Conservation (phyloP, 768 basidiomycete species). For the Mycena latifolia region DNA sequence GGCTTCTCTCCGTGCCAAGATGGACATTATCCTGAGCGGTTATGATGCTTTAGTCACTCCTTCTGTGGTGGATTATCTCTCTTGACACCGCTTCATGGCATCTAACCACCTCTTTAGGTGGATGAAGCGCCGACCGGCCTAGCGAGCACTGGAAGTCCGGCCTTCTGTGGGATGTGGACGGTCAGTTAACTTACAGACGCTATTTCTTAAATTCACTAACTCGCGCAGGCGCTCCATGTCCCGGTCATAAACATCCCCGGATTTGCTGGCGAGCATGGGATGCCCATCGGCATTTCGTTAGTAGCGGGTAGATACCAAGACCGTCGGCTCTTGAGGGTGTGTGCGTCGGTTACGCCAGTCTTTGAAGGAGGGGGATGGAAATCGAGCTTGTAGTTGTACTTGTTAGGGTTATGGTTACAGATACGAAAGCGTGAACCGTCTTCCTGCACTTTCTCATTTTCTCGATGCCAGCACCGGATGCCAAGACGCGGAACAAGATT, state of each 20-base stretch:
- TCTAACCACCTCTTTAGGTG: neutral
- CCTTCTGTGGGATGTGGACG: conserved; percentile 36
- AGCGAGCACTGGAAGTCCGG: conserved; percentile 27
- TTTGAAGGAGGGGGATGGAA: conserved; percentile 35
- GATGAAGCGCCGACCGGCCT: conserved; percentile 28
- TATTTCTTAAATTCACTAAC: neutral
- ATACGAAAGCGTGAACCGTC: neutral
- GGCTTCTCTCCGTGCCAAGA: conserved; percentile 31
- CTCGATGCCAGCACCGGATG: conserved; percentile 73
- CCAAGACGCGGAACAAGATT: conserved; percentile 74
- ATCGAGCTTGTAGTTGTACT: neutral
- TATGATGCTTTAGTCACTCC: conserved; percentile 34
- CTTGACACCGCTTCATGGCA: neutral
- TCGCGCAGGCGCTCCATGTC: conserved; percentile 32
- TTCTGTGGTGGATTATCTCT: conserved; percentile 19
- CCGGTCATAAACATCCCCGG: conserved; percentile 37
- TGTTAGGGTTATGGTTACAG: neutral
- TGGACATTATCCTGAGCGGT: conserved; percentile 27
- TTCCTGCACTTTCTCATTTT: conserved; percentile 1
- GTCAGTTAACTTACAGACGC: too few species aligned
- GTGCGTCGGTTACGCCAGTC: conserved; percentile 26
- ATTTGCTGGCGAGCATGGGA: conserved; percentile 31
- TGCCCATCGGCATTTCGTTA: conserved; percentile 35
- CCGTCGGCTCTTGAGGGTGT: conserved; percentile 27
- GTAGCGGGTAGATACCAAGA: conserved; percentile 32